Conservation (phyloP, 257 asterid species). For the Pogostemon cablin region DNA sequence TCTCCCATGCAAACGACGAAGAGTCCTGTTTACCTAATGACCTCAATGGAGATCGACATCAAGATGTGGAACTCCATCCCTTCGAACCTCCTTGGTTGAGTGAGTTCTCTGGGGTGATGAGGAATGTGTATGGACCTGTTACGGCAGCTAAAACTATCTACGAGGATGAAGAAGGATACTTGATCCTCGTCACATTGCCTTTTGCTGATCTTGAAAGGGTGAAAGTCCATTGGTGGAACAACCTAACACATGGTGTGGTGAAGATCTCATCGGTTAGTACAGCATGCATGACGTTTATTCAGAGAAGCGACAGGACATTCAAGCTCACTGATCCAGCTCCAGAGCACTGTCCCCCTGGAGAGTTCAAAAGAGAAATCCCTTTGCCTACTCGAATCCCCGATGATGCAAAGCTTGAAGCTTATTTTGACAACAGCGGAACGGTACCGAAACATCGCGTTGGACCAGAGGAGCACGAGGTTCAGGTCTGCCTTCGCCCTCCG, state of each 20-base stretch:
- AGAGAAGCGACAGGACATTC: constrained; percentile 63
- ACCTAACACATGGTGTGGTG: constrained; percentile 61
- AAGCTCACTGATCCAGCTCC: constrained; percentile 74
- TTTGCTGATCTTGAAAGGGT: constrained; percentile 54
- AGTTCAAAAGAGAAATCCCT: constrained; percentile 66
- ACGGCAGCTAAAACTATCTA: constrained; percentile 59
- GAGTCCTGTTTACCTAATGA: constrained; percentile 37
- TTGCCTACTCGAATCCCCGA: constrained; percentile 74
- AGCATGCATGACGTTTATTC: constrained; percentile 60
- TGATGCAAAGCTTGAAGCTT: constrained; percentile 79
- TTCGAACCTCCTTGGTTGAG: constrained; percentile 49
- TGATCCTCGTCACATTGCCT: constrained; percentile 51
- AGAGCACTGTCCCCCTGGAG: constrained; percentile 79
- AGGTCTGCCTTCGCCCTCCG: constrained; percentile 74
- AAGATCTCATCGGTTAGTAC: constrained; percentile 69
- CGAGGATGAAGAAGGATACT: constrained; percentile 63
- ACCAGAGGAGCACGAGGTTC: constrained; percentile 85
- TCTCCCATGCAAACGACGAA: constrained; percentile 40
- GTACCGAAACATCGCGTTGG: constrained; percentile 72
- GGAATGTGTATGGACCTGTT: constrained; percentile 51
- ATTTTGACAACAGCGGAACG: constrained; percentile 67
- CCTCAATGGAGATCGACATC: constrained; percentile 36
- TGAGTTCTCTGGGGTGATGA: constrained; percentile 59
- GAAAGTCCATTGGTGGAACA: constrained; percentile 64
- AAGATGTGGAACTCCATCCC: constrained; percentile 40